Evolutionary conservation across 164 flowering plant species (phyloP).

Genomic region (Taxillus chinensis): DNA sequence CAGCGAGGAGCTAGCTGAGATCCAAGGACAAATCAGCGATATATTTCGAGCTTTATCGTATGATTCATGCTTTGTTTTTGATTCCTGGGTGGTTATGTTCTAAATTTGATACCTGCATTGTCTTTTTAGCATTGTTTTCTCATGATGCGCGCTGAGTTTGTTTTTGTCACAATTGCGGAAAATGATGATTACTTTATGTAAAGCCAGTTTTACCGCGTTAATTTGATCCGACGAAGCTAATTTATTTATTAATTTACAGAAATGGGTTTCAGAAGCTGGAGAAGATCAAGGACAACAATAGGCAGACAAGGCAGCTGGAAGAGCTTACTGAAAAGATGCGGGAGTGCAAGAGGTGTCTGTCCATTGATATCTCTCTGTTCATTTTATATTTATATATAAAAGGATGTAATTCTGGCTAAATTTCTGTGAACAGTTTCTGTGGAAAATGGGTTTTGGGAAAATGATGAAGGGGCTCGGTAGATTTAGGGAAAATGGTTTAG

Average conservation of each 20-base stretch:
- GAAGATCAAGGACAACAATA: slow-evolving; percentile 1
- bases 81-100: neutral
- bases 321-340: slow-evolving; percentile 7
- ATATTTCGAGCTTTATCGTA: slow-evolving; percentile 86
- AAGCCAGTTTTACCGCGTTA: too few relatives aligned
- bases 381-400: too few relatives aligned
- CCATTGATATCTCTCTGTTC: neutral
- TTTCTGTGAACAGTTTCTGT: too few relatives aligned
- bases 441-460: too few relatives aligned
- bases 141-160: neutral
- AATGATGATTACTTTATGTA: too few relatives aligned
- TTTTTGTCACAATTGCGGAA: neutral
- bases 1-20: slow-evolving; percentile 79
- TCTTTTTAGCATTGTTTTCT: neutral
- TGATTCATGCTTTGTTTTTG: slow-evolving; percentile 15
- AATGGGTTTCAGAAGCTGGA: slow-evolving; percentile 6
- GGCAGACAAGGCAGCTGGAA: slow-evolving; percentile 6
- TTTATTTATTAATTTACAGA: neutral
- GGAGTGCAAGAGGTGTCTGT: slow-evolving; percentile 3
- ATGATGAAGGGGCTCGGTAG: too few relatives aligned
- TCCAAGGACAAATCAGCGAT: slow-evolving; percentile 76
- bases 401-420: too few relatives aligned
- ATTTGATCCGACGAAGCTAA: too few relatives aligned
- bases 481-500: too few relatives aligned
- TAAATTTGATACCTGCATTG: neutral